Base-by-base conservation (phyloP, 139 green algal genomes). In the Chlamydomonas sp. region DNA sequence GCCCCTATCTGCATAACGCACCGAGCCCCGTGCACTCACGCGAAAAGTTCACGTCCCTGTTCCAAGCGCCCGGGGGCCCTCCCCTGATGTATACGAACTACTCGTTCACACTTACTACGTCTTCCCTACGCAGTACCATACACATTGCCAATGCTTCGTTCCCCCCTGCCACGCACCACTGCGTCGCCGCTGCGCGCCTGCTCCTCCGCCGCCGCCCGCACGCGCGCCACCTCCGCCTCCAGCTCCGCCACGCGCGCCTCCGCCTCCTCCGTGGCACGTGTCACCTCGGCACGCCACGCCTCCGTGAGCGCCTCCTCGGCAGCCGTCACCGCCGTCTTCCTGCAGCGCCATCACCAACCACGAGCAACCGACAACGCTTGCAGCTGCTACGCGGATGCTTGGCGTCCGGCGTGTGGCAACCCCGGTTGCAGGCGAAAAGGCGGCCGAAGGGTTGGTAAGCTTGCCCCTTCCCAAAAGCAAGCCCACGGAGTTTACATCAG, bases 281-380 rank as follows among this genome's bases (percentile, higher is more conserved):
- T 63, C 67, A 93, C 58, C 87, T 93, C 87, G 9, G 66, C 90
- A 79, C 91, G 83, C 87, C 87, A 93, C 1, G 87, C 84, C 61
- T 88, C 68, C 17, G 58, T 89, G 49, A 93, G 79, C 4, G 80
- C 85, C 10, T 69, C 88, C 79, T 92, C 85, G 4, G 89, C 84
- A 4, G 84, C 76, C 3, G 85, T 79, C 4, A 94, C 86, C 57
- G 89, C 87, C 15, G 67, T 49, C n/a, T 91, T 76, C 84, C 89
- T 92, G 75, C 61, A 89, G 57, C 68, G 4, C 16, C 9, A 60
- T 4, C 9, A 75, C n/a, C 60, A 69, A 4, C 59, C 49, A 58
- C 10, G 10, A 78, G 20, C 73, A 31, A 8, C 73, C 12, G 31
- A 49, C 31, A 49, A 49, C 31, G 31, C 31, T 49, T 49, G 31